A percentile compares a stretch with the other conserved stretches of the same genome.
phyloP scores from a whole-genome alignment of 169 alveolate species.

The Plasmodium inui region DNA sequence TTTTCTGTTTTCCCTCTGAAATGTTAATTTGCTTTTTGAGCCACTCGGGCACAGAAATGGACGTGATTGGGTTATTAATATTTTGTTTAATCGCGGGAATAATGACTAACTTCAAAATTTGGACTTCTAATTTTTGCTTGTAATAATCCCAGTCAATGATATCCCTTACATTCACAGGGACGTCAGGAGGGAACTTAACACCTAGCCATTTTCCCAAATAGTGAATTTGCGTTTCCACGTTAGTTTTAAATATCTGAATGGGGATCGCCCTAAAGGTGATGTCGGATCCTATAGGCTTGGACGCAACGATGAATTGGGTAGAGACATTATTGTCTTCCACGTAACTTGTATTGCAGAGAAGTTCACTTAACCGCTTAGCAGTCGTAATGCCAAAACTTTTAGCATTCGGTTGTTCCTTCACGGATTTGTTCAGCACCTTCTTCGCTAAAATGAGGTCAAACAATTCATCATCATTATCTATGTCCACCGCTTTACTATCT shows the following conservation, averaged over 20 bases:
- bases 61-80: slow-evolving; percentile 94
- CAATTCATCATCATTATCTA: slow-evolving; percentile 92
- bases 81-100: slow-evolving; percentile 97
- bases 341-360: slow-evolving; percentile 90
- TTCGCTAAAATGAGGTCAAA: slow-evolving; percentile 94
- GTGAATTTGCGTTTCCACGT: slow-evolving; percentile 83
- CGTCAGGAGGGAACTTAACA: slow-evolving; percentile 88
- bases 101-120: slow-evolving; percentile 93
- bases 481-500: slow-evolving; percentile 92
- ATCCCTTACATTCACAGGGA: slow-evolving; percentile 90
- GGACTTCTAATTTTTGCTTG: slow-evolving; percentile 94
- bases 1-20: slow-evolving; percentile 76
- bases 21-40: slow-evolving; percentile 82
- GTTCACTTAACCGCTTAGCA: slow-evolving; percentile 95
- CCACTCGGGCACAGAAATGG: slow-evolving; percentile 96
- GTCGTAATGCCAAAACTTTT: slow-evolving; percentile 96
- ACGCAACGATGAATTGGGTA: slow-evolving; percentile 92
- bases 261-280: slow-evolving; percentile 98
- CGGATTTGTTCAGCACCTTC: slow-evolving; percentile 92
- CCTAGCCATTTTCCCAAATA: slow-evolving; percentile 88
- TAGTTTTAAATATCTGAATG: slow-evolving; percentile 91
- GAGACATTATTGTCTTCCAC: slow-evolving; percentile 87
- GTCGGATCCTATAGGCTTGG: slow-evolving; percentile 94
- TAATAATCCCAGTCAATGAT: slow-evolving; percentile 98
- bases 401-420: slow-evolving; percentile 93